Evolutionary conservation across 2,329 filamentous ascomycete species (phyloP), one percentile per base, ranked within the genome.

Genomic region (Neonectria neomacrospora): DNA sequence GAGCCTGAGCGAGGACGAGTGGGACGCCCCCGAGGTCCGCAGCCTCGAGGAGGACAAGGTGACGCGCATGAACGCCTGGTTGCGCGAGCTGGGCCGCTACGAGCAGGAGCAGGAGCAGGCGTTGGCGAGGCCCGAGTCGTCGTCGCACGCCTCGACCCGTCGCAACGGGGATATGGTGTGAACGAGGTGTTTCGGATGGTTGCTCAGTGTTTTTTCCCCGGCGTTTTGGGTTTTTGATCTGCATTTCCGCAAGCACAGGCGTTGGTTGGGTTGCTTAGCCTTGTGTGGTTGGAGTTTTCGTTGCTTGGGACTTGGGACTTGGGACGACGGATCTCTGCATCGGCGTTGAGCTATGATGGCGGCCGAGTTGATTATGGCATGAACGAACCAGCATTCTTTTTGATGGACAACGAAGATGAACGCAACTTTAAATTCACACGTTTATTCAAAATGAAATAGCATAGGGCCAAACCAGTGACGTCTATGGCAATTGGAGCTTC

Each of bases 41-140:
- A 71, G 70, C 10, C 32, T 71, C 11, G 61, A 65, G 23, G 73
- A 77, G 18, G 73, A 75, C 32, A 76, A 76, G 66, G 68, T 72
- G 52, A 66, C 69, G 16, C 67, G 76, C 23, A 70, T 77, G 64
- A 76, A 74, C 59, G 73, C 73, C 4, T 77, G 76, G 76, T 51
- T 78, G 14, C 61, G 73, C 9, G 75, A 77, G 50, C 41, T 77
- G 59, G 68, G 66, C 22, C 62, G 61, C 2, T 58, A 53, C n/a
- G 57, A 59, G 37, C 54, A 32, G 11, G 30, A 32, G 30, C 34
- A 37, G 34, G 34, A 37, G 34, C 34, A n/a, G 14, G 14, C 34
- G 6, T 14, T 30, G 20, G 16, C 45, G 16, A 20, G 37, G 39
- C 48, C 55, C 23, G 58, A 60, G 54, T 58, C 51, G 16, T 60